Evolutionary conservation across 495 filamentous ascomycete genomes (phyloP), one percentile per base, ranked within the genome.

Genomic region (Copromyces sp.): DNA sequence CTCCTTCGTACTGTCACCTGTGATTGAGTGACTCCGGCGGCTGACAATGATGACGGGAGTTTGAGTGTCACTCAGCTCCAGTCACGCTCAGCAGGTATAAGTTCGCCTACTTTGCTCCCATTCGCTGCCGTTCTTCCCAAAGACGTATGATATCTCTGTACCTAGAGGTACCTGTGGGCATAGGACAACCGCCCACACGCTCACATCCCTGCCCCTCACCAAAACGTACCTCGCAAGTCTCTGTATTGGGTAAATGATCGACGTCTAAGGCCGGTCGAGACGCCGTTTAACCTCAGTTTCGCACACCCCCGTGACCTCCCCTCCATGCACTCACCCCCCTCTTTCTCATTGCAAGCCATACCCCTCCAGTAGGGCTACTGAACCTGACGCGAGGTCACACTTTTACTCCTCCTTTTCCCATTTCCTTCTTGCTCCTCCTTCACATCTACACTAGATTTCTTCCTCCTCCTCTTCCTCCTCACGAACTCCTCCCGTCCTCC

Each of bases 61-160:
- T 24, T 24, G 24, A 24, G 24, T 11, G 39, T 40, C 9, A 39
- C 38, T 2, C 38, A 40, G 11, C 11, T 40, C n/a, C n/a, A n/a
- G n/a, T n/a, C 4, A 53, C 4, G 11, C 9, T 53, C 4, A 9
- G 12, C 20, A 53, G 20, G 2, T 53, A 53, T 53, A 53, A 53
- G 0, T 3, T 7, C 5, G 1, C 35, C 11, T 24, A 0, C 12
- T 6, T 3, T 0, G 1, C 20, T 2, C 11, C 20, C 9, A 2
- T 9, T 0, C 2, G 4, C 3, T 11, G n/a, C 45, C 20, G 4
- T 24, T 3, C 20, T 6, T 53, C 20, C 9, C 39, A 12, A 40
- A 14, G 39, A 40, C 39, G 39, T 40, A 14, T 14, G 11, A 40
- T 40, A 0, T 40, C 11, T 40, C 4, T 40, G 39, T 40, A 12